Conservation (phyloP, 306 rosid genomes). For the Hylodesmum podocarpum region DNA sequence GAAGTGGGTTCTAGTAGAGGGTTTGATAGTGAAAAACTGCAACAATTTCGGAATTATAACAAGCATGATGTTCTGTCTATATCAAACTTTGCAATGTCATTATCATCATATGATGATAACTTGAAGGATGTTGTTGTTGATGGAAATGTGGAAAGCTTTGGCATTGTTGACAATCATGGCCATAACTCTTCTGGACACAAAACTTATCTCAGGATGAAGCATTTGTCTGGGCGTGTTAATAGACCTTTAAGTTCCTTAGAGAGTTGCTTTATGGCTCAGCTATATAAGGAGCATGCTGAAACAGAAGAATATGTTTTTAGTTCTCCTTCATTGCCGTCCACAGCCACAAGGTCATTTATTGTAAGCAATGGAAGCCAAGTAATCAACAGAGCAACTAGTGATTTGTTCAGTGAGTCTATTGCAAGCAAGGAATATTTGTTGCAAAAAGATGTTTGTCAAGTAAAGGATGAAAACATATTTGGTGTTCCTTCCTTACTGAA, state of each 20-base stretch:
- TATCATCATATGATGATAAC: conserved; percentile 30
- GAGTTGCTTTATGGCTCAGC: conserved; percentile 81
- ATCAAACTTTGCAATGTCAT: conserved; percentile 38
- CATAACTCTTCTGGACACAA: conserved; percentile 43
- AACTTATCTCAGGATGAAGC: conserved; percentile 49
- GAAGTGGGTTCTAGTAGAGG: conserved; percentile 49
- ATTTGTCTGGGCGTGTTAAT: conserved; percentile 26
- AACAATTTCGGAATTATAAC: conserved; percentile 13
- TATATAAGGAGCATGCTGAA: conserved; percentile 57
- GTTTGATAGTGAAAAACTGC: conserved; percentile 29
- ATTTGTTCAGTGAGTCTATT: conserved; percentile 28
- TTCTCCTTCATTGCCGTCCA: conserved; percentile 43
- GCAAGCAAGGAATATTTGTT: conserved; percentile 41
- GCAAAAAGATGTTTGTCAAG: conserved; percentile 33
- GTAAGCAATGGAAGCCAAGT: conserved; percentile 69
- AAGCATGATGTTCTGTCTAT: conserved; percentile 43
- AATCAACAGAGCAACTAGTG: conserved; percentile 42
- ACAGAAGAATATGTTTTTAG: conserved; percentile 53
- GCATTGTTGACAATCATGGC: conserved; percentile 31
- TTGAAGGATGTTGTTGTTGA: conserved; percentile 26
- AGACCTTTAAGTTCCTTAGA: conserved; percentile 69
- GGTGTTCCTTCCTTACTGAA: conserved; percentile 51
- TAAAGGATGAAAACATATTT: conserved; percentile 33
- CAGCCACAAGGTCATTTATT: conserved; percentile 47
- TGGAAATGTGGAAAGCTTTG: conserved; percentile 27